These are phyloP conservation scores for Erigeron philadelphicus DNA, from an alignment of 140 eudicot genomes.

Conservation along the genomic window DNA sequence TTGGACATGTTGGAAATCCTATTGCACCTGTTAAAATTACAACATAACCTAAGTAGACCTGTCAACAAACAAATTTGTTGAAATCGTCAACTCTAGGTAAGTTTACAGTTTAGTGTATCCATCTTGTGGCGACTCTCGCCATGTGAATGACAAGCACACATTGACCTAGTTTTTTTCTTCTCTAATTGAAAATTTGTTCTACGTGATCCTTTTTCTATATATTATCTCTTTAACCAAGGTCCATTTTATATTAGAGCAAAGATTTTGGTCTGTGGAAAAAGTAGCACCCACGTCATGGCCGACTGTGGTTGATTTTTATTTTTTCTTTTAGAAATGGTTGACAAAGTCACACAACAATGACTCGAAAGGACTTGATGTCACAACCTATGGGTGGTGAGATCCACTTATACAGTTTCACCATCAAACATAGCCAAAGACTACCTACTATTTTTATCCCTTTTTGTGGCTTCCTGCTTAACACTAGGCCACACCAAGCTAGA, in stretches of 20 bases:
- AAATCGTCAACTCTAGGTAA: neutral
- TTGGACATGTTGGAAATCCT: neutral
- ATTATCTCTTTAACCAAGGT: neutral
- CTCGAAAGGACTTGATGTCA: neutral
- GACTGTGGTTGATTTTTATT: neutral
- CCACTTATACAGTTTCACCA: neutral
- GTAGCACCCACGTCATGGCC: constrained; percentile 2
- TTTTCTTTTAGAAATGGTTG: neutral
- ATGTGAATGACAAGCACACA: neutral
- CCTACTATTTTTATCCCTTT: neutral
- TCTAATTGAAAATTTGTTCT: neutral
- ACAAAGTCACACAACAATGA: neutral
- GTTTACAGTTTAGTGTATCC: constrained; percentile 7
- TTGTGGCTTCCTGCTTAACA: constrained; percentile 2
- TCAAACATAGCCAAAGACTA: neutral
- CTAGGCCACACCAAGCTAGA: neutral
- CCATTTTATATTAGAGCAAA: neutral
- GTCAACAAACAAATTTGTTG: neutral
- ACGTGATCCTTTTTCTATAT: neutral
- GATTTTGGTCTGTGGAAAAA: neutral
- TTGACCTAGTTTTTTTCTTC: neutral
- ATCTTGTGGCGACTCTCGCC: neutral
- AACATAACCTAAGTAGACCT: neutral
- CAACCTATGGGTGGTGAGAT: neutral
- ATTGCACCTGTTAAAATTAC: neutral